Base-by-base conservation (phyloP, 768 basidiomycete genomes). In the Kondoa subrosea region DNA sequence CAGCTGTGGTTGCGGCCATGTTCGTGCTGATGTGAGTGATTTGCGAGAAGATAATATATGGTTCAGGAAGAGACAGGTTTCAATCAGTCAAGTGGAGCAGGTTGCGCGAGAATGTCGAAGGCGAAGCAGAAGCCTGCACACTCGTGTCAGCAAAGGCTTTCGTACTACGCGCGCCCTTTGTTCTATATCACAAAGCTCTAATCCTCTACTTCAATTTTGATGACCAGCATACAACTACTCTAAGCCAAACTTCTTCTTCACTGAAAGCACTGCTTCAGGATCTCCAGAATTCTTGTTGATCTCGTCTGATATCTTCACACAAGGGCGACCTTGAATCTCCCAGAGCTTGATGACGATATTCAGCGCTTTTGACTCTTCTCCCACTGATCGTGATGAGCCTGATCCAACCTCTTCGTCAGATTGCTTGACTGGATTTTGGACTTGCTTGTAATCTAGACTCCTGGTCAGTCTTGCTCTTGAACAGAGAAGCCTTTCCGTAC, bases 271-370 rank as follows among this genome's bases (percentile, higher is more conserved):
- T 0, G 81, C 83, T 15, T 81, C 81, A 57, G 77, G 74, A 70
- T 86, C 80, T 3, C 88, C 88, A 1, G 86, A 88, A 71, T 85
- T 87, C 88, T 97, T 99, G 8, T 80, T 85, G 66, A 86, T 75
- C 74, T 97, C 92, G 76, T 96, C 95, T 66, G 89, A 91, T 72
- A 99, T 84, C 78, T 99, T 97, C 72, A 97, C 84, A 71, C 91
- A 93, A 1, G 85, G 84, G 67, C 80, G 80, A 12, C 81, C 82
- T 73, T 88, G 80, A 15, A 95, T 85, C 58, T 83, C 81, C 50
- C 83, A 82, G 8, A 99, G 80, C 71, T 96, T 96, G 78, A 96
- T 91, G 62, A 99, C 93, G 75, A 97, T 96, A 74, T 93, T 95
- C 17, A 63, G 29, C 29, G 61, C 61, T 32, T 63, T n/a, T 8